Percentiles rank a stretch among this genome's conserved stretches.
Evolutionary conservation across 352 stramenopile species (phyloP).

Genomic region (Phytopythium boreale): DNA sequence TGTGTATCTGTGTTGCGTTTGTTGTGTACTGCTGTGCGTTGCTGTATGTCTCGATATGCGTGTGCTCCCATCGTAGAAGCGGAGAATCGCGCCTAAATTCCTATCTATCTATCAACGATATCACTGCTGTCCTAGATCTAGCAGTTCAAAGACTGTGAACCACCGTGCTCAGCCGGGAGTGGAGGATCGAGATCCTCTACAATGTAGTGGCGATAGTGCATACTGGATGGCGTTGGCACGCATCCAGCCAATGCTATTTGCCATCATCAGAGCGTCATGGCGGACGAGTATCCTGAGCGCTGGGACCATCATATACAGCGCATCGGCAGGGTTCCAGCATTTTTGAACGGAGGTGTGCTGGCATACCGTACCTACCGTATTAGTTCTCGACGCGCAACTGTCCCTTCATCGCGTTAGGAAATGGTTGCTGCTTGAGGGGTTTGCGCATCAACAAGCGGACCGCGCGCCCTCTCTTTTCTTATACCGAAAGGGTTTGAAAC

Average conservation of each 20-base stretch:
- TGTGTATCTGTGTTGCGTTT: neutral
- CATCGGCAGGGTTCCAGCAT: too few species aligned
- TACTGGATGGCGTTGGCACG: too few species aligned
- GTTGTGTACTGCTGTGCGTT: neutral
- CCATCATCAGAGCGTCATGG: too few species aligned
- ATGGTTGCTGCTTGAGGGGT: neutral
- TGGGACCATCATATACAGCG: too few species aligned
- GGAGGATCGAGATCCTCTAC: too few species aligned
- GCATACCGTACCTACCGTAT: neutral
- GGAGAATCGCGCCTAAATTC: neutral
- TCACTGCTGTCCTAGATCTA: too few species aligned
- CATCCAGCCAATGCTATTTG: too few species aligned
- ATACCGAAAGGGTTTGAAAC: constrained; percentile 41
- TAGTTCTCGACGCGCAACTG: neutral
- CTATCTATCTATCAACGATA: constrained; percentile 1
- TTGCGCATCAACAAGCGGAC: neutral
- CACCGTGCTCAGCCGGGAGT: too few species aligned
- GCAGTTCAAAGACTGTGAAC: too few species aligned
- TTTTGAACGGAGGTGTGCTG: too few species aligned
- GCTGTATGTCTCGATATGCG: neutral
- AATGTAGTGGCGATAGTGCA: too few species aligned
- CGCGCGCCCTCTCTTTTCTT: constrained; percentile 10
- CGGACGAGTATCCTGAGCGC: too few species aligned
- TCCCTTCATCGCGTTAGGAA: neutral
- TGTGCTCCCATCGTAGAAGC: neutral